A percentile compares a stretch with the other conserved stretches of the same genome.
phyloP scores from a whole-genome alignment of 352 stramenopile species.

The Phytophthora lateralis region DNA sequence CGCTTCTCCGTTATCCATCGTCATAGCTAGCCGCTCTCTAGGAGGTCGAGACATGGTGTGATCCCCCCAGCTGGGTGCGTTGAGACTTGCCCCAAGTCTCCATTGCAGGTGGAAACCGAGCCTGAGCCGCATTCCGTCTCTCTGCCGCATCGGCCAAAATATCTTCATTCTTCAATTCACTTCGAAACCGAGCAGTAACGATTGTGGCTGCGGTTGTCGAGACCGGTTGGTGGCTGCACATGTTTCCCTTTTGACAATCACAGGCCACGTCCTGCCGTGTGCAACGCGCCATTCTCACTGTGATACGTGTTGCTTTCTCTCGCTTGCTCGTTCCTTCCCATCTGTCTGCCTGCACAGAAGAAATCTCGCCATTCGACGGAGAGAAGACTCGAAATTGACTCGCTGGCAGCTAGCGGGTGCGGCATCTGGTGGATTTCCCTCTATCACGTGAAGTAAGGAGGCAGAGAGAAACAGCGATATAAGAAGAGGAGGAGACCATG shows the following conservation, averaged over 20 bases:
- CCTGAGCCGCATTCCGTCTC: conserved; percentile 21
- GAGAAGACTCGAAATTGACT: conserved; percentile 6
- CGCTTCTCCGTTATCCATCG: conserved; percentile 6
- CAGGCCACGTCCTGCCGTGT: conserved; percentile 3
- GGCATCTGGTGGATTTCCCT: conserved; percentile 29
- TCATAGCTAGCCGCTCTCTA: conserved; percentile 16
- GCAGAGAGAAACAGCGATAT: conserved; percentile 20
- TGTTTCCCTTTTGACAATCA: conserved; percentile 21
- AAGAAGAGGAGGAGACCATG: conserved; percentile 24
- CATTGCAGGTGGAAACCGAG: conserved; percentile 1
- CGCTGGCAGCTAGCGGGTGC: conserved; percentile 1
- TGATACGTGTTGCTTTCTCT: conserved; percentile 16
- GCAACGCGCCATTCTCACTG: conserved; percentile 26
- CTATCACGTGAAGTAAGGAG: conserved; percentile 14
- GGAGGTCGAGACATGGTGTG: conserved; percentile 29
- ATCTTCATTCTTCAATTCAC: conserved; percentile 28
- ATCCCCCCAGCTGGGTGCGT: conserved; percentile 22
- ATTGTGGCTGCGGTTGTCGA: conserved; percentile 26
- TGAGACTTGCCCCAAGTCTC: conserved; percentile 18
- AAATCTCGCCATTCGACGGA: conserved; percentile 16
- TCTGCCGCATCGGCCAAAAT: conserved; percentile 25
- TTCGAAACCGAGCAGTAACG: conserved; percentile 31
- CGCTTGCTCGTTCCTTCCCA: conserved; percentile 9
- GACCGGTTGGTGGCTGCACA: conserved; percentile 33
- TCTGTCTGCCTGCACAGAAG: conserved; percentile 25